phyloP scores from a whole-genome alignment of 768 basidiomycete species.

The Leccinum fibrillosum region DNA sequence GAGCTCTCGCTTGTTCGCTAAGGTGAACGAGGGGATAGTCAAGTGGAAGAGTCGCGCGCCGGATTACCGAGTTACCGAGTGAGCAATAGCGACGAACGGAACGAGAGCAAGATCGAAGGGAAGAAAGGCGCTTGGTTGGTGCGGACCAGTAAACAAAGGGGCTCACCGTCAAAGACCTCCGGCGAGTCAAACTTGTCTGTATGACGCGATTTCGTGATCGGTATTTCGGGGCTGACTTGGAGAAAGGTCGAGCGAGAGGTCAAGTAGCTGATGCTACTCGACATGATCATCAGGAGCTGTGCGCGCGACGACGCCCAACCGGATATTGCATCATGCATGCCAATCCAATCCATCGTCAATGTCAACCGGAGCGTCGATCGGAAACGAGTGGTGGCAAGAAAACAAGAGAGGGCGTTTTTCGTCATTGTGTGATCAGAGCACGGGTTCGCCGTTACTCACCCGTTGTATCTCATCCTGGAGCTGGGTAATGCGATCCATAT shows the following conservation, averaged over 20 bases:
- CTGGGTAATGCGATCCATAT: slow-evolving; percentile 96
- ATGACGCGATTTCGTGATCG: slow-evolving; percentile 78
- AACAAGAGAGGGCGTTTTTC: not conserved
- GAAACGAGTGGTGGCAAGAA: not conserved
- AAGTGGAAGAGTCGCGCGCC: not conserved
- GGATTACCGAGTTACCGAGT: not conserved
- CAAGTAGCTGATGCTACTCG: slow-evolving; percentile 76
- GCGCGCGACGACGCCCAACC: not conserved
- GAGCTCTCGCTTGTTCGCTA: slow-evolving; percentile 83
- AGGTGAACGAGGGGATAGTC: not conserved
- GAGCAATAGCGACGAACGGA: not conserved
- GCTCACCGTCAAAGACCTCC: slow-evolving; percentile 70
- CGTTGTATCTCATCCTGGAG: slow-evolving; percentile 93
- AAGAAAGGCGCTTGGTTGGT: not conserved
- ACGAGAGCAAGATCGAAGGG: not conserved
- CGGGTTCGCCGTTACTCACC: slow-evolving; percentile 35
- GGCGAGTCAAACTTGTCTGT: slow-evolving; percentile 68
- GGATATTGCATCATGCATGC: not conserved
- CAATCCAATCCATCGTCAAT: not conserved
- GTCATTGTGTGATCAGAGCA: slow-evolving; percentile 8
- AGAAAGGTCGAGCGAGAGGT: slow-evolving; percentile 72
- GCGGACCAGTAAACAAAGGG: not conserved
- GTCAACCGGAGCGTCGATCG: not conserved
- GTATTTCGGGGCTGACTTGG: slow-evolving; percentile 75
- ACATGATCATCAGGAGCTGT: slow-evolving; percentile 87